Percentiles rank a stretch among this genome's conserved stretches.
These are phyloP conservation scores for Guillardia theta DNA, from an alignment of 78 protist species.

Conservation along the genomic window DNA sequence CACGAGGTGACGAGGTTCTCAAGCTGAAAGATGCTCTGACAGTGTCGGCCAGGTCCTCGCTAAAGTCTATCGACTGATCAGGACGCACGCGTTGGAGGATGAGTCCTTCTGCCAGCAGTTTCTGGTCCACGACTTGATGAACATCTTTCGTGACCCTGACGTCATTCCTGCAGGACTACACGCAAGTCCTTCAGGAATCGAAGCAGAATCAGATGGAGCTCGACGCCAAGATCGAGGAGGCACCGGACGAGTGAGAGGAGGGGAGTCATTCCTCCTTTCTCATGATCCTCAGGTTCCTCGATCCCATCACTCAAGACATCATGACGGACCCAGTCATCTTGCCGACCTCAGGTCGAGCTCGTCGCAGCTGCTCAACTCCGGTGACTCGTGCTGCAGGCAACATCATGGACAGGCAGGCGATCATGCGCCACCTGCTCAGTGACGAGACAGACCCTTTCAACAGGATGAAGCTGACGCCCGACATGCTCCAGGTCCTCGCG, in stretches of 20 bases:
- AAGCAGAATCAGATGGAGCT: neutral
- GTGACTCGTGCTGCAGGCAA: neutral
- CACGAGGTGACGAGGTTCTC: too few species aligned
- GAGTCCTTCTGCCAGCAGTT: neutral
- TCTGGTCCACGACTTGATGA: neutral
- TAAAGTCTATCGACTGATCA: neutral
- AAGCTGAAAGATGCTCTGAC: too few species aligned
- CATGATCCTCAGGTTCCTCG: too few species aligned
- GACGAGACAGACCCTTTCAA: constrained; percentile 47
- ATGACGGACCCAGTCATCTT: constrained; percentile 33
- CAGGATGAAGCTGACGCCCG: neutral
- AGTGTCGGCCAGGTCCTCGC: too few species aligned
- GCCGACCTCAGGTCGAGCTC: neutral
- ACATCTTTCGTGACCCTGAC: too few species aligned
- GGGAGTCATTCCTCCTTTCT: too few species aligned
- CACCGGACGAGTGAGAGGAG: constrained; percentile 48
- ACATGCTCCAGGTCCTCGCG: constrained; percentile 41
- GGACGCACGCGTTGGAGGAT: neutral
- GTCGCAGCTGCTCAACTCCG: neutral
- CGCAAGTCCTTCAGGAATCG: neutral
- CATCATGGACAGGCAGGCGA: neutral
- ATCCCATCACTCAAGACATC: neutral
- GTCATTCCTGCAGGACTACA: neutral
- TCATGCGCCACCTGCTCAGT: neutral
- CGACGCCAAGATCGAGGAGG: neutral